Evolutionary conservation across 2,329 filamentous ascomycete genomes (phyloP), one percentile per base, ranked within the genome.

Genomic region (Colletotrichum sp.): DNA sequence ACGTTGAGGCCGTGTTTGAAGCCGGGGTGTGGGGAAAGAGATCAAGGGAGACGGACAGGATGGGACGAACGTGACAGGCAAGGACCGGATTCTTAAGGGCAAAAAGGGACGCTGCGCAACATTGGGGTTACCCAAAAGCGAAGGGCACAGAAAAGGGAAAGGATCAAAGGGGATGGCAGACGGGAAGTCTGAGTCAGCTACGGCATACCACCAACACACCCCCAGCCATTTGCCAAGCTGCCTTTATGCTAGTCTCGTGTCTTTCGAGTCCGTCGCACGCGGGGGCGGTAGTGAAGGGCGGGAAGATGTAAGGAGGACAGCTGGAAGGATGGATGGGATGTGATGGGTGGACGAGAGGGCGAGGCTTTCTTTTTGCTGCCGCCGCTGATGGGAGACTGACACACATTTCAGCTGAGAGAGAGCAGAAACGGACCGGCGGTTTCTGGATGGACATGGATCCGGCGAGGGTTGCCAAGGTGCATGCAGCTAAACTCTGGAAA

Each of bases 111-210:
- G 26, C 48, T 36, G n/a, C 18, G 48, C 13, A 26, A 28, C 15
- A 39, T 34, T 28, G n/a, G 36, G 39, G 34, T 52, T 48, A 71
- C 57, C 13, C 18, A n/a, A 30, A 48, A 32, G 13, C 32, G 21
- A 59, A 43, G 24, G 28, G 32, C 34, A 26, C 10, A 64, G 36
- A 32, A 69, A 55, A 55, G 52, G 36, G 21, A 59, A 59, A 61
- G 52, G 34, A 34, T 74, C 61, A 43, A 63, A 72, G 18, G 68
- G 63, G 36, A 39, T 28, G 13, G 48, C 34, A 26, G 24, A 68
- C 26, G 24, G 66, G 15, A 13, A 32, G 66, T 75, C 63, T 75
- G 73, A 75, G 72, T 75, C 72, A 75, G 72, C 60, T 61, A 55
- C 72, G n/a, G 18, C 28, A 28, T 55, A 32, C 63, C 32, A 21